Evolutionary conservation across 129 eudicot species (phyloP), one percentile per base, ranked within the genome.

Genomic region (Centrapalus pauciflorus): DNA sequence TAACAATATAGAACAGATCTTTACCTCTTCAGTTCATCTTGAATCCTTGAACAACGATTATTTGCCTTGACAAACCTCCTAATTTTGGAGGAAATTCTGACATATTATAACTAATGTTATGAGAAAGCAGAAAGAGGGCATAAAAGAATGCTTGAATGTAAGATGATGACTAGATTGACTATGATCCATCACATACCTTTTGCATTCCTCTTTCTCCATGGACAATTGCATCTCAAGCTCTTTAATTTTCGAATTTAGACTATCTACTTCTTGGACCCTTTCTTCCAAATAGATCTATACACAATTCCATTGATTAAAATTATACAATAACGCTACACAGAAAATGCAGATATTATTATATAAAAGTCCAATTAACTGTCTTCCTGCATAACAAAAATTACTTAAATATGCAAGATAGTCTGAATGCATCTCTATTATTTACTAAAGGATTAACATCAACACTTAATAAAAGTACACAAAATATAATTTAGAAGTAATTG

Each of bases 11-110:
- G 73, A 63, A 26, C 27, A 38, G 70, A 65, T 75, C 20, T 64
- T 73, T 79, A 71, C 98, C 96, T 85, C 79, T 77, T 85, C 27
- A 92, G 80, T 75, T 92, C 96, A 57, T 87, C 96, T 80, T 88
- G 89, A 71, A 92, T 61, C 63, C 83, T 80, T 76, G 65, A 49
- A 75, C 83, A 88, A 30, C 85, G 87, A 79, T 71, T 82, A 72
- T 83, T 85, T 69, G 88, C 96, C 67, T 76, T 88, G 23, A 85
- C 75, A 57, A 92, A 85, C 86, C 77, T 81, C 75, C 74, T 92
- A 20, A 86, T 79, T 62, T 77, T 83, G 28, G 87, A 81, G 50
- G 81, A 80, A 54, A 88, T 57, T 86, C 98, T 92, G 72, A 46
- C 24, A 57, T 43, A 34, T 27, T 35, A 66, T 23, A 64, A 43